Base-by-base conservation (phyloP, 345 rosid species). In the Boechera divaricarpa region DNA sequence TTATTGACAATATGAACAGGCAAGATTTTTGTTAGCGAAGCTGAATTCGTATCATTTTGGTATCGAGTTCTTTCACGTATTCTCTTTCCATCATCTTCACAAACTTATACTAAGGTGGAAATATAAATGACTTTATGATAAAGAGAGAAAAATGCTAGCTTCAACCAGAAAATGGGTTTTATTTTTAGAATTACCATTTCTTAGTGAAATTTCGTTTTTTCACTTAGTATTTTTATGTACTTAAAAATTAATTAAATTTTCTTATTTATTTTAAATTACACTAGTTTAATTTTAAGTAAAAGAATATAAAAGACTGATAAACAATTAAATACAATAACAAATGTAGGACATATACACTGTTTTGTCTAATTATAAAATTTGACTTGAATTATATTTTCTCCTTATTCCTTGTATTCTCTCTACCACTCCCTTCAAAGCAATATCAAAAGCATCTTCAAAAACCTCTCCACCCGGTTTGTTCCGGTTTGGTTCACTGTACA, bases 381-480 rank as follows among this genome's bases (percentile, higher is more conserved):
- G n/a, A 52, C 53, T 12, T 58, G 49, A 29, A 21, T 15, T 47
- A 21, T 29, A 9, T 12, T 13, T 31, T 76, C 56, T 71, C 78
- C 77, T 79, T 44, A 69, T 57, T 24, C 41, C 58, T 41, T 72
- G 48, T 2, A 83, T 77, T 63, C 86, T 83, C 53, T 75, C 66
- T 3, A 85, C 36, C 26, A 82, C 74, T 54, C 80, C 70, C 11
- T 70, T 75, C 15, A 89, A 58, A 10, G 94, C 87, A 16, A 86
- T 18, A 63, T 83, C 81, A 57, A 87, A 79, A 45, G 92, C 87
- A 83, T 87, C 94, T 45, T 82, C 87, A 38, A 79, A 16, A 5
- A n/a, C 47, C 26, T 69, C 73, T 26, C 12, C 35, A 29, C 8
- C 79, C 16, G 62, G 63, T 67, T 73, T 56, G 2, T 68, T 7